Evolutionary conservation across 2,329 filamentous ascomycete genomes (phyloP), one percentile per base, ranked within the genome.

Genomic region (Arthroderma uncinatum): DNA sequence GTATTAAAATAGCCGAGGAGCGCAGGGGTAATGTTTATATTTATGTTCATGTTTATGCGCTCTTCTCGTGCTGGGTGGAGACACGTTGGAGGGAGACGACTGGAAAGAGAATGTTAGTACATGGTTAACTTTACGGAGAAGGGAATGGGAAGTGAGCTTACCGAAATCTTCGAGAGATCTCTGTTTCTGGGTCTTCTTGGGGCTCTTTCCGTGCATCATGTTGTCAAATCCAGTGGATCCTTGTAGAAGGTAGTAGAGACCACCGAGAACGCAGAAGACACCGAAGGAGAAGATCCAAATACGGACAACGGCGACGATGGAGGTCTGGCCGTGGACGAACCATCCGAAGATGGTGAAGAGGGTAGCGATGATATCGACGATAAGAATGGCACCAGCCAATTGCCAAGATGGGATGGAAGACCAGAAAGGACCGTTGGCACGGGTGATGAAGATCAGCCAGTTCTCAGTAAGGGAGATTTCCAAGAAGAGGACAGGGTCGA

Each of bases 401-500:
- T 94, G 87, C 86, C 88, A 91, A 60, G 89, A 94, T 59, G 90
- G 89, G 59, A 89, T 82, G 23, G 87, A 91, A 2, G 87, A 90
- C 89, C 89, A 94, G 81, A 94, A 92, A 56, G 89, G 88, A 67
- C 89, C 89, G 74, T 91, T 91, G 75, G 89, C 86, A 79, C 90
- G 89, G 63, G 89, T 95, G 76, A 95, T 92, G 79, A 95, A 94
- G 74, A 95, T 95, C 55, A 95, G 81, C 89, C 90, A 95, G 78
- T 94, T 95, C 80, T 95, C 88, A 60, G 89, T 91, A 56, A 95
- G 82, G 10, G 87, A 89, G 72, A 95, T 88, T 76, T 95, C 83
- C 37, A 95, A 84, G 82, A 95, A 95, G 67, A 95, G 75, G 58
- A 95, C 84, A 65, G 84, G 83, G 65, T 95, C 88, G 57, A 87